phyloP scores from a whole-genome alignment of 2,329 filamentous ascomycete species.

The Botrytis fabae region DNA sequence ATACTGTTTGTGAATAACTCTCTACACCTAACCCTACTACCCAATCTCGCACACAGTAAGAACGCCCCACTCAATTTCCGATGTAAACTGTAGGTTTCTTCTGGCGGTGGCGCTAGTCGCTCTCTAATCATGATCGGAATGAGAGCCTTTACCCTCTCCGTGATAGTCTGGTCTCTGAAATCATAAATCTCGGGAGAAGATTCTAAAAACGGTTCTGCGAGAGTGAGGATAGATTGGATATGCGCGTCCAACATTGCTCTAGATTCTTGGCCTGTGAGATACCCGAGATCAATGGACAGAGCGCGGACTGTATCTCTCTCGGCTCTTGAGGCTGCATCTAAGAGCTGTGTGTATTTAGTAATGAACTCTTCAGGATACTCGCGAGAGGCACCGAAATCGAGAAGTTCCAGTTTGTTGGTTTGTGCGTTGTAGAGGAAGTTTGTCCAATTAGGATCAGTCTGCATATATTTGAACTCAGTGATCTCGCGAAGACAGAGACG shows the following conservation, averaged over 20 bases:
- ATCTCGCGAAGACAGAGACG: slow-evolving; percentile 91
- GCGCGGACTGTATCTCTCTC: slow-evolving; percentile 65
- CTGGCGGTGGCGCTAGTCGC: slow-evolving; percentile 83
- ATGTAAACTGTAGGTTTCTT: slow-evolving; percentile 96
- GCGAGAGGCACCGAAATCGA: slow-evolving; percentile 92
- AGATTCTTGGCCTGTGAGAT: slow-evolving; percentile 88
- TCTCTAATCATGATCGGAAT: slow-evolving; percentile 95
- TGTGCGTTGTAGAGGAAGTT: slow-evolving; percentile 89
- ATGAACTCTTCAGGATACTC: slow-evolving; percentile 84
- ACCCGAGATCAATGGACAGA: slow-evolving; percentile 77
- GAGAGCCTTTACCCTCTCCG: slow-evolving; percentile 80
- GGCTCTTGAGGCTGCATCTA: slow-evolving; percentile 73
- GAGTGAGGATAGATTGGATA: slow-evolving; percentile 79
- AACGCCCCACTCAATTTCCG: slow-evolving; percentile 95
- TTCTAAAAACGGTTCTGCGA: slow-evolving; percentile 85
- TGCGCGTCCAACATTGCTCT: slow-evolving; percentile 86
- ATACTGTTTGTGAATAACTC: slow-evolving; percentile 66
- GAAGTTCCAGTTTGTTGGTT: slow-evolving; percentile 75
- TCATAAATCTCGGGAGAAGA: slow-evolving; percentile 83
- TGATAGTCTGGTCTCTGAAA: slow-evolving; percentile 93
- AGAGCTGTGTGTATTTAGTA: slow-evolving; percentile 72
- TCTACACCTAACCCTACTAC: slow-evolving; percentile 78
- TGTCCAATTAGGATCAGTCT: slow-evolving; percentile 99
- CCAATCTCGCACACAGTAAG: slow-evolving; percentile 81
- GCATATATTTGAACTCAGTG: slow-evolving; percentile 95